phyloP scores from a whole-genome alignment of 1,284 basidiomycete genomes.

The Ustilago xerochloae region DNA sequence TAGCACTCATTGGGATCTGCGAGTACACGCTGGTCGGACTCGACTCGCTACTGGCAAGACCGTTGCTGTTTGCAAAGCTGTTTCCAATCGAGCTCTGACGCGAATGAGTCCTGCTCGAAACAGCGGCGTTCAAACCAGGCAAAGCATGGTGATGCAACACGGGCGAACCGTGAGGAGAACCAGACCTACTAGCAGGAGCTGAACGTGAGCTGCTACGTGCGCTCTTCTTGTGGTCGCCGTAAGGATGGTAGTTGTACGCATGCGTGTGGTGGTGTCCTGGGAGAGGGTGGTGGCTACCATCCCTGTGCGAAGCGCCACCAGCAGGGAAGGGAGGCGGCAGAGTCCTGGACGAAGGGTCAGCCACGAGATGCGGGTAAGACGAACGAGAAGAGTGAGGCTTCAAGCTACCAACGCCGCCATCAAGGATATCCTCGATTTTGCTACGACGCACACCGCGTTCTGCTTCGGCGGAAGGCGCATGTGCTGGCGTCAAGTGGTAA shows the following conservation, averaged over 20 bases:
- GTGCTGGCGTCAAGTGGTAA: constrained; percentile 49
- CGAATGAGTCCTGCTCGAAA: constrained; percentile 46
- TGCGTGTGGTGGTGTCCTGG: constrained; percentile 47
- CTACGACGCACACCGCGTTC: constrained; percentile 28
- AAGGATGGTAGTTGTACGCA: constrained; percentile 52
- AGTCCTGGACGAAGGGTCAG: constrained; percentile 50
- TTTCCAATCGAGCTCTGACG: constrained; percentile 50
- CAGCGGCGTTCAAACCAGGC: constrained; percentile 8
- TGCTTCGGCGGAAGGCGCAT: constrained; percentile 8
- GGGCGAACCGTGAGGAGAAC: constrained; percentile 54
- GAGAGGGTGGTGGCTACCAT: constrained; percentile 44
- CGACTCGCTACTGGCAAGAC: constrained; percentile 40
- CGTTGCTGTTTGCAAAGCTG: constrained; percentile 29
- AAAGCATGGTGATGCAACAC: constrained; percentile 27
- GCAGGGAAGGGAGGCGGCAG: constrained; percentile 54
- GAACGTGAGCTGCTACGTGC: constrained; percentile 52
- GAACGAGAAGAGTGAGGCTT: constrained; percentile 39
- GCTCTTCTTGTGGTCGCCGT: constrained; percentile 46
- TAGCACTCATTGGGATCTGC: constrained; percentile 32
- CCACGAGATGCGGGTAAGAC: constrained; percentile 37
- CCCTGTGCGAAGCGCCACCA: constrained; percentile 23
- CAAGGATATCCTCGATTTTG: constrained; percentile 53
- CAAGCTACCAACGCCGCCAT: constrained; percentile 44
- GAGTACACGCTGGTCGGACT: constrained; percentile 47
- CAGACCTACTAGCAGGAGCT: constrained; percentile 51